Percentiles rank a stretch among this genome's conserved stretches.
Evolutionary conservation across 352 stramenopile genomes (phyloP).

Genomic region (Globisporangium apiculatum): DNA sequence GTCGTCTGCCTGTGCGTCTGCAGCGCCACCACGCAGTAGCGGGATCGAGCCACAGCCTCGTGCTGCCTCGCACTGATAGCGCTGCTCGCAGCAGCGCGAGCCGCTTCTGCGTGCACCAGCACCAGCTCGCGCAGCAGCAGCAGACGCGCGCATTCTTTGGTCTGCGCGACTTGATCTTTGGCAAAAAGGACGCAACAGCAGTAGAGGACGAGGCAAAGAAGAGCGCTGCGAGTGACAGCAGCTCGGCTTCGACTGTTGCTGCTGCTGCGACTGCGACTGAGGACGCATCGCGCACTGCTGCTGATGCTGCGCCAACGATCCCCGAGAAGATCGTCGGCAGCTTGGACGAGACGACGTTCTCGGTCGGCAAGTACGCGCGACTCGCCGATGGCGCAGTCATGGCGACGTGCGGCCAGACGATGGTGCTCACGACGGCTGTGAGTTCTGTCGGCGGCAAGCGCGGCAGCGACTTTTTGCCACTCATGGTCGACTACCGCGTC

Average conservation of each 20-base stretch:
- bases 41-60: not conserved
- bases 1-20: slow-evolving; percentile 12
- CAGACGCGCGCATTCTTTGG: slow-evolving; percentile 57
- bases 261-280: not conserved
- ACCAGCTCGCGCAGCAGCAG: slow-evolving; percentile 3
- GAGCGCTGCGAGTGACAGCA: not conserved
- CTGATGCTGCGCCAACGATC: slow-evolving; percentile 7
- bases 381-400: slow-evolving; percentile 85
- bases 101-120: slow-evolving; percentile 7
- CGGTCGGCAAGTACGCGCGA: slow-evolving; percentile 71
- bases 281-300: not conserved
- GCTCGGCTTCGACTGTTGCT: not conserved
- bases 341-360: slow-evolving; percentile 44
- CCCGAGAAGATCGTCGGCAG: slow-evolving; percentile 35
- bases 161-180: slow-evolving; percentile 59
- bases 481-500: slow-evolving; percentile 93
- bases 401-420: slow-evolving; percentile 69
- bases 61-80: slow-evolving; percentile 1
- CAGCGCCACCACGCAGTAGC: slow-evolving; percentile 5
- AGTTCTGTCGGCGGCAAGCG: slow-evolving; percentile 42
- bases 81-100: not conserved
- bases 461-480: slow-evolving; percentile 75
- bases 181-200: slow-evolving; percentile 23
- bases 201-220: slow-evolving; percentile 10
- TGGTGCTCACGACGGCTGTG: slow-evolving; percentile 85